These are phyloP conservation scores for Omphalotus guepiniiformis DNA, from an alignment of 768 basidiomycete genomes.

Conservation along the genomic window DNA sequence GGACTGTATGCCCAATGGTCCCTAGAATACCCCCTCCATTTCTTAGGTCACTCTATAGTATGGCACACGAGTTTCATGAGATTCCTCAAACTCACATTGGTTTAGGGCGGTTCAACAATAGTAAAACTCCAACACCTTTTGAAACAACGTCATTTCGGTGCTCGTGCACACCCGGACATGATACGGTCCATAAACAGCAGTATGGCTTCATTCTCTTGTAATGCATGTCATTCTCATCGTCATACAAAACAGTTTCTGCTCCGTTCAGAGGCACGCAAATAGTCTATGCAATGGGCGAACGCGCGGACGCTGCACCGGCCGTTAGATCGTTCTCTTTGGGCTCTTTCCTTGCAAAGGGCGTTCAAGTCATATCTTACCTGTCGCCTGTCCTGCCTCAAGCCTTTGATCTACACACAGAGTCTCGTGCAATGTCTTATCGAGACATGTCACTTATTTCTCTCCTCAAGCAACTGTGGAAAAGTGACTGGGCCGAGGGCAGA, in stretches of 20 bases:
- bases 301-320: slow-evolving; percentile 33
- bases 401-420: slow-evolving; percentile 40
- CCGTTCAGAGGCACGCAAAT: slow-evolving; percentile 47
- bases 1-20: slow-evolving; percentile 48
- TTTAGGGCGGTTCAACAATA: slow-evolving; percentile 45
- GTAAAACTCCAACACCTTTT: slow-evolving; percentile 42
- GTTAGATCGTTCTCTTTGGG: slow-evolving; percentile 39
- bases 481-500: slow-evolving; percentile 44
- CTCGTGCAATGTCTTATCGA: slow-evolving; percentile 35
- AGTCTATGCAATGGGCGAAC: slow-evolving; percentile 42
- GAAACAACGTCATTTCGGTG: slow-evolving; percentile 37
- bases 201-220: slow-evolving; percentile 15
- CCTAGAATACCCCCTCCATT: slow-evolving; percentile 37
- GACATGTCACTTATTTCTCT: slow-evolving; percentile 30
- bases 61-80: slow-evolving; percentile 4
- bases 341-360: slow-evolving; percentile 30
- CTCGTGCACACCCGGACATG: slow-evolving; percentile 36
- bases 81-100: not conserved
- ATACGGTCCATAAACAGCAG: slow-evolving; percentile 41
- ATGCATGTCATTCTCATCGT: not conserved
- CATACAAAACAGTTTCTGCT: slow-evolving; percentile 31
- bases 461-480: slow-evolving; percentile 37
- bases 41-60: slow-evolving; percentile 47
- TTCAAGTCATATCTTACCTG: slow-evolving; percentile 40
- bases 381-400: slow-evolving; percentile 34